phyloP scores from a whole-genome alignment of 78 protist species.

The Tieghemostelium lacteum region DNA sequence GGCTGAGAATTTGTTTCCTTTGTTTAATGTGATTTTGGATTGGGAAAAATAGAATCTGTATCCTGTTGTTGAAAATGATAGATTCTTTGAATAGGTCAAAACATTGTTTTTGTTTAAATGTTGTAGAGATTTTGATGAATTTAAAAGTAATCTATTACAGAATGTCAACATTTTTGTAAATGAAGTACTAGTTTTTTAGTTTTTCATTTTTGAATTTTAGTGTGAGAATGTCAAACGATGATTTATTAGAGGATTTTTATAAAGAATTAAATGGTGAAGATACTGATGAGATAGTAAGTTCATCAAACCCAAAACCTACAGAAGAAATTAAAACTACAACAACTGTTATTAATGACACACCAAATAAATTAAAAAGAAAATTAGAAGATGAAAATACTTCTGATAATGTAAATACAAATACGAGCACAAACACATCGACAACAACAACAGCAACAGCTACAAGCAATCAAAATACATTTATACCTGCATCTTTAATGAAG shows the following conservation, averaged over 20 bases:
- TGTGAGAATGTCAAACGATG: not conserved
- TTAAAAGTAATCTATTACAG: too few relatives aligned
- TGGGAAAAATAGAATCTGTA: too few relatives aligned
- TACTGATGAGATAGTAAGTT: not conserved
- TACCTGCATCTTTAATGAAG: constrained; percentile 11
- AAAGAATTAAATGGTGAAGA: constrained; percentile 4
- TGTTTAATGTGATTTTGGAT: too few relatives aligned
- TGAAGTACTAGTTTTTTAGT: too few relatives aligned
- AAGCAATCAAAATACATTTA: not conserved
- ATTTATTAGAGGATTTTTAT: constrained; percentile 18
- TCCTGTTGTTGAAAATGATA: too few relatives aligned
- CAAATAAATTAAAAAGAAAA: constrained; percentile 22
- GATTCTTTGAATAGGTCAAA: too few relatives aligned
- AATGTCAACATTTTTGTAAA: too few relatives aligned
- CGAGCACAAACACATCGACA: not conserved
- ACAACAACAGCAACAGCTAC: not conserved
- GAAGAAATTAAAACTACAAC: not conserved
- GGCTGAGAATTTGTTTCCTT: too few relatives aligned
- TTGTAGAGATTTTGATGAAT: too few relatives aligned
- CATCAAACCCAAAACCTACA: not conserved
- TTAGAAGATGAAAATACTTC: not conserved
- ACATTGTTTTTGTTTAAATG: too few relatives aligned
- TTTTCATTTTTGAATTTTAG: not conserved
- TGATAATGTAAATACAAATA: not conserved
- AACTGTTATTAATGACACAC: not conserved